phyloP scores from a whole-genome alignment of 352 stramenopile species.

The Globisporangium nunn region DNA sequence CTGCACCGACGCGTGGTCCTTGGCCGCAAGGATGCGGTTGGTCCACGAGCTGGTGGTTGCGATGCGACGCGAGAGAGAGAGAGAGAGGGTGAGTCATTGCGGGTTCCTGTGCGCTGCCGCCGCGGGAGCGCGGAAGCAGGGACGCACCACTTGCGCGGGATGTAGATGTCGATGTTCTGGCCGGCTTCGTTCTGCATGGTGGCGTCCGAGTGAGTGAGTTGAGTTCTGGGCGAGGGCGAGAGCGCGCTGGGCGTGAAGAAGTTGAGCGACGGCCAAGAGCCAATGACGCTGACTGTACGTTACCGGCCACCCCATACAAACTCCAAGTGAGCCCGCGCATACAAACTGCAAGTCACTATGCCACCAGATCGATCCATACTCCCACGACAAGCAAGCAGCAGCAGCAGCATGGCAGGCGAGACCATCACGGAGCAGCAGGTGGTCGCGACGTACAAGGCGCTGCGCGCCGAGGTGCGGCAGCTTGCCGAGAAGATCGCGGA shows the following conservation, averaged over 20 bases:
- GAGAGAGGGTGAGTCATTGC: too few relatives aligned
- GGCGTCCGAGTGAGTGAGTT: slow-evolving; percentile 28
- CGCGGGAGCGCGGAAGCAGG: too few relatives aligned
- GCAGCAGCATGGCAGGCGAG: slow-evolving; percentile 24
- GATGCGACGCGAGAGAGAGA: too few relatives aligned
- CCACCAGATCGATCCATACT: background rate
- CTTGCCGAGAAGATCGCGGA: slow-evolving; percentile 81
- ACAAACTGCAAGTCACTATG: slow-evolving; percentile 1
- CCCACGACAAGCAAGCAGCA: too few relatives aligned
- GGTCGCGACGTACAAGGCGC: slow-evolving; percentile 82
- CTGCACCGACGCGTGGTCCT: slow-evolving; percentile 97
- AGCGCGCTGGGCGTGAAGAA: too few relatives aligned
- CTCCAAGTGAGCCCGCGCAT: background rate
- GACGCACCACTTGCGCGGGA: slow-evolving; percentile 95
- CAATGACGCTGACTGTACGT: slow-evolving; percentile 82
- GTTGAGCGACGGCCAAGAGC: slow-evolving; percentile 16
- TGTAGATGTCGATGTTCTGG: slow-evolving; percentile 98
- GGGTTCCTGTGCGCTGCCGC: too few relatives aligned
- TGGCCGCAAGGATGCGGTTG: slow-evolving; percentile 96
- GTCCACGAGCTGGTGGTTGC: slow-evolving; percentile 89
- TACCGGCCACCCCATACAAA: slow-evolving; percentile 63
- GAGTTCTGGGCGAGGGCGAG: slow-evolving; percentile 39
- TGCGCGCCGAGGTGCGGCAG: slow-evolving; percentile 77
- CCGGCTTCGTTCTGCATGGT: slow-evolving; percentile 98
- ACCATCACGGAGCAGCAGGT: slow-evolving; percentile 83